phyloP scores from a whole-genome alignment of 2,329 filamentous ascomycete species.

The Tolypocladium tundrense region DNA sequence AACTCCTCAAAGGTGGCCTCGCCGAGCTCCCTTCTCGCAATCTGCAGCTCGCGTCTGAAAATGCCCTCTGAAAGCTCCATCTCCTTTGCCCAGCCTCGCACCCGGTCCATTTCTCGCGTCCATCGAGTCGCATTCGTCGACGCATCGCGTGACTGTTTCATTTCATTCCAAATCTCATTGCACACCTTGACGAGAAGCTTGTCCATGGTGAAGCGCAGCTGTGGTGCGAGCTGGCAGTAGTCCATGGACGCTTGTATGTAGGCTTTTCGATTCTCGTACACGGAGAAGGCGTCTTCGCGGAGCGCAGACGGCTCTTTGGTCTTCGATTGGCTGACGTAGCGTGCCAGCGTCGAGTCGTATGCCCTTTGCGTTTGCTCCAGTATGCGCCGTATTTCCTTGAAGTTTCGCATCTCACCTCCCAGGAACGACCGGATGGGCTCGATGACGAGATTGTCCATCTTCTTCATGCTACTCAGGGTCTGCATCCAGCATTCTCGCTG shows the following conservation, averaged over 20 bases:
- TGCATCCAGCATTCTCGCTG: slow-evolving; percentile 81
- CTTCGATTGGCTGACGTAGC: slow-evolving; percentile 79
- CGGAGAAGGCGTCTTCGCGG: slow-evolving; percentile 88
- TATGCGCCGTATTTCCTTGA: slow-evolving; percentile 71
- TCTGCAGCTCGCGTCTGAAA: slow-evolving; percentile 72
- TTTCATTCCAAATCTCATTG: slow-evolving; percentile 79
- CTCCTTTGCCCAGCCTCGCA: slow-evolving; percentile 86
- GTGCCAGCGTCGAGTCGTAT: slow-evolving; percentile 71
- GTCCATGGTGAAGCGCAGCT: slow-evolving; percentile 75
- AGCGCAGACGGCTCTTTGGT: slow-evolving; percentile 87
- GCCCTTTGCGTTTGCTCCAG: slow-evolving; percentile 74
- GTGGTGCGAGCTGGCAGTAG: slow-evolving; percentile 79
- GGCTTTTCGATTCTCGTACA: slow-evolving; percentile 82
- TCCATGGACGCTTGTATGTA: slow-evolving; percentile 92
- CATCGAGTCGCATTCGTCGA: slow-evolving; percentile 55
- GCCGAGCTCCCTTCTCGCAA: slow-evolving; percentile 72
- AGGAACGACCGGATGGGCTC: slow-evolving; percentile 78
- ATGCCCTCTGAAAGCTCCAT: slow-evolving; percentile 83
- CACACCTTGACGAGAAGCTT: slow-evolving; percentile 78
- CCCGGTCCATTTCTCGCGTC: slow-evolving; percentile 75
- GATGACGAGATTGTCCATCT: slow-evolving; percentile 64
- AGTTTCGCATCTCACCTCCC: slow-evolving; percentile 65
- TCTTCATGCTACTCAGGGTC: slow-evolving; percentile 62
- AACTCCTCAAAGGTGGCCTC: slow-evolving; percentile 60
- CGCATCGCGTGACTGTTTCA: slow-evolving; percentile 61